Conservation (phyloP, 345 rosid genomes). For the Carallia brachiata region DNA sequence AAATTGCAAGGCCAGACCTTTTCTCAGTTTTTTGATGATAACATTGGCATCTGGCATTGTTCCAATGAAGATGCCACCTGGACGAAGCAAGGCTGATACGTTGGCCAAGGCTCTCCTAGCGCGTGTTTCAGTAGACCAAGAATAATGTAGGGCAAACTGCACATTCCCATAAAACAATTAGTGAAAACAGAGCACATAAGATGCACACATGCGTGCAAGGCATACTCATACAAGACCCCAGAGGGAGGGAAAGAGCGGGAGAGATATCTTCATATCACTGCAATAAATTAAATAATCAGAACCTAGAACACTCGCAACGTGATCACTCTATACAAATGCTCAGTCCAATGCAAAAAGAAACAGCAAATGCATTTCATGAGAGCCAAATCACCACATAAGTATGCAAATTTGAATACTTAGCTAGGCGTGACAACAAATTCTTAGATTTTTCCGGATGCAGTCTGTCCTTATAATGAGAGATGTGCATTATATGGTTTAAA, state of each 20-base stretch:
- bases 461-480: background rate
- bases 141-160: slow-evolving; percentile 97
- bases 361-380: background rate
- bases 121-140: slow-evolving; percentile 93
- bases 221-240: background rate
- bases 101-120: slow-evolving; percentile 93
- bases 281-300: background rate
- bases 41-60: slow-evolving; percentile 99
- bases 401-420: background rate
- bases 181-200: slow-evolving; percentile 13
- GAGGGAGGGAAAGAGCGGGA: background rate
- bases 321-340: background rate
- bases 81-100: slow-evolving; percentile 90
- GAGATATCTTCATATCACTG: too few relatives aligned
- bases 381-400: too few relatives aligned
- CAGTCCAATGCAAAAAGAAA: background rate
- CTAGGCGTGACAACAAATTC: background rate
- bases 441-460: background rate
- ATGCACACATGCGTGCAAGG: background rate
- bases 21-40: slow-evolving; percentile 76
- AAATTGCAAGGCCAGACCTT: slow-evolving; percentile 46
- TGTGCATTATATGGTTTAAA: too few relatives aligned
- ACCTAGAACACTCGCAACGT: background rate
- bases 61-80: slow-evolving; percentile 89
- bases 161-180: slow-evolving; percentile 17